Evolutionary conservation across 2,329 filamentous ascomycete genomes (phyloP).

Genomic region (Talaromyces sp.): DNA sequence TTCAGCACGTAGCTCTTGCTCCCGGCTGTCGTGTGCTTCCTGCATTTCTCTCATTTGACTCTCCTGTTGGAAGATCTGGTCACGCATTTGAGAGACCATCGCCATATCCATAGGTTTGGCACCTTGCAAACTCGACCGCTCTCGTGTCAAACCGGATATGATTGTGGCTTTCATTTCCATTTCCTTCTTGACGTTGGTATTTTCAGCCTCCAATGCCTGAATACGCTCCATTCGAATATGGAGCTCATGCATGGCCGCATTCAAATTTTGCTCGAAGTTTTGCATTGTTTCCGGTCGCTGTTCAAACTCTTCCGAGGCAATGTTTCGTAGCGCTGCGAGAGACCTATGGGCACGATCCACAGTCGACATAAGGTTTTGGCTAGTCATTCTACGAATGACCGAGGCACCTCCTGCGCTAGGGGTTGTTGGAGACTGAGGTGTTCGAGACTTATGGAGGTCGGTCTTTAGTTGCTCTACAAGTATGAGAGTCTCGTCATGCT

Average conservation of each 20-base stretch:
- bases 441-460: constrained; percentile 75
- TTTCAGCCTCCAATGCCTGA: constrained; percentile 81
- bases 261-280: constrained; percentile 87
- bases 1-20: constrained; percentile 70
- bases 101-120: constrained; percentile 84
- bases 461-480: constrained; percentile 89
- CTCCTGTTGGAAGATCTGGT: constrained; percentile 84
- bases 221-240: constrained; percentile 84
- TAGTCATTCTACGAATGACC: constrained; percentile 90
- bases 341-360: constrained; percentile 90
- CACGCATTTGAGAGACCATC: constrained; percentile 78
- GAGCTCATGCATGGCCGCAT: constrained; percentile 87
- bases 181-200: constrained; percentile 81
- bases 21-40: constrained; percentile 67
- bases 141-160: constrained; percentile 88
- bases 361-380: constrained; percentile 73
- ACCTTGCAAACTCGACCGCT: constrained; percentile 82
- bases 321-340: constrained; percentile 81
- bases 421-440: constrained; percentile 54
- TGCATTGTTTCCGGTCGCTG: constrained; percentile 78
- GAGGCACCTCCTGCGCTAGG: constrained; percentile 48
- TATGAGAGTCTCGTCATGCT: constrained; percentile 77
- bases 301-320: constrained; percentile 83
- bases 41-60: constrained; percentile 72
- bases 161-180: constrained; percentile 97